Evolutionary conservation across 2,329 filamentous ascomycete genomes (phyloP).

Genomic region (Exophiala alcalophila): DNA sequence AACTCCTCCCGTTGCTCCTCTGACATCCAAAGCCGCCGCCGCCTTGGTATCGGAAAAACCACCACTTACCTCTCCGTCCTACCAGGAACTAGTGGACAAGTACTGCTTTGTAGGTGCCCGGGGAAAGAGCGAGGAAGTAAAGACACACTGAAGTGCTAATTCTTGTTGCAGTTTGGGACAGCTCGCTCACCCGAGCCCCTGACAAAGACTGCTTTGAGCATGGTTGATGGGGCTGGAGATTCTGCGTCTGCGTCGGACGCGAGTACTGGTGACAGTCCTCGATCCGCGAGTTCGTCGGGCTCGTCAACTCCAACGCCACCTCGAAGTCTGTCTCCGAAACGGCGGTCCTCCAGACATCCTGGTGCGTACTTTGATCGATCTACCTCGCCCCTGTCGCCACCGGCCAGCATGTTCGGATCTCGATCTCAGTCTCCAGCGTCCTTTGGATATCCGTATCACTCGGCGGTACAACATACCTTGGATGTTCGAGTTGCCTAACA

Average conservation of each 20-base stretch:
- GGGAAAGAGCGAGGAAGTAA: constrained; percentile 30
- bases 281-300: constrained; percentile 31
- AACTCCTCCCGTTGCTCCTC: constrained; percentile 32
- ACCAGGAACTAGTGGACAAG: constrained; percentile 96
- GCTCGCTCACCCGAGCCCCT: constrained; percentile 39
- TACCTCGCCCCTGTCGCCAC: constrained; percentile 43
- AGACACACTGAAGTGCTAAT: constrained; percentile 31
- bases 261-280: constrained; percentile 26
- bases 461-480: constrained; percentile 42
- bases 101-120: constrained; percentile 97
- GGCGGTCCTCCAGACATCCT: too few species aligned
- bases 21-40: constrained; percentile 52
- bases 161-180: constrained; percentile 49
- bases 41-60: constrained; percentile 60
- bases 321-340: constrained; percentile 22
- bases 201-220: constrained; percentile 24
- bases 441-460: constrained; percentile 45
- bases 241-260: constrained; percentile 25
- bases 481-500: constrained; percentile 46
- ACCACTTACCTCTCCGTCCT: constrained; percentile 78
- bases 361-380: constrained; percentile 41
- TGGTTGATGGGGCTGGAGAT: constrained; percentile 43
- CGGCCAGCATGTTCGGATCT: constrained; percentile 41
- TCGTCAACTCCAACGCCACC: constrained; percentile 28
- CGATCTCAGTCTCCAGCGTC: constrained; percentile 38